A percentile compares a stretch with the other conserved stretches of the same genome.
Evolutionary conservation across 106 monocot species (phyloP).

Genomic region (Allium sativum): DNA sequence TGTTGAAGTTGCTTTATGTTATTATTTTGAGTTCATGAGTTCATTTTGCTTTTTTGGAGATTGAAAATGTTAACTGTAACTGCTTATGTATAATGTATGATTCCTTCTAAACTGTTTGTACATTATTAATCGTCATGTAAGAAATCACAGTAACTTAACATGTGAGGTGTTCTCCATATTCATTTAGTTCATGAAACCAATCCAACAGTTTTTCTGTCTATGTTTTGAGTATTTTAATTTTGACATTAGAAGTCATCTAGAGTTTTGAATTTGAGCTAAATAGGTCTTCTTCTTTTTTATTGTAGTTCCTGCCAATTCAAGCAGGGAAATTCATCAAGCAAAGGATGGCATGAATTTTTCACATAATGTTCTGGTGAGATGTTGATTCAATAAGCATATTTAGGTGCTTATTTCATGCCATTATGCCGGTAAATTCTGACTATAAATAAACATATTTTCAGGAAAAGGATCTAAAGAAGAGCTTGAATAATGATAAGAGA

Average conservation of each 20-base stretch:
- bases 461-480: slow-evolving; percentile 59
- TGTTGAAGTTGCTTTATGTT: neutral
- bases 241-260: too few species aligned
- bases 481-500: slow-evolving; percentile 45
- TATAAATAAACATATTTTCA: slow-evolving; percentile 5
- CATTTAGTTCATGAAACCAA: too few species aligned
- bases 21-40: neutral
- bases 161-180: too few species aligned
- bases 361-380: slow-evolving; percentile 37
- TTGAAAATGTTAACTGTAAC: too few species aligned
- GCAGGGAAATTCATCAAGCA: slow-evolving; percentile 13
- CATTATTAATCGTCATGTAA: too few species aligned
- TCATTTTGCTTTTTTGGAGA: neutral
- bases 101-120: too few species aligned
- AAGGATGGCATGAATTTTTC: slow-evolving; percentile 15
- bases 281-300: neutral
- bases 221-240: too few species aligned
- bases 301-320: slow-evolving; percentile 20
- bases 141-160: too few species aligned
- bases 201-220: too few species aligned
- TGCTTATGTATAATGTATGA: too few species aligned
- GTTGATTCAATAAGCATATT: neutral
- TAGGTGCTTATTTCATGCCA: neutral
- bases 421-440: neutral
- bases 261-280: too few species aligned